phyloP scores from a whole-genome alignment of 2,329 filamentous ascomycete genomes.

The Colletotrichum siamense region DNA sequence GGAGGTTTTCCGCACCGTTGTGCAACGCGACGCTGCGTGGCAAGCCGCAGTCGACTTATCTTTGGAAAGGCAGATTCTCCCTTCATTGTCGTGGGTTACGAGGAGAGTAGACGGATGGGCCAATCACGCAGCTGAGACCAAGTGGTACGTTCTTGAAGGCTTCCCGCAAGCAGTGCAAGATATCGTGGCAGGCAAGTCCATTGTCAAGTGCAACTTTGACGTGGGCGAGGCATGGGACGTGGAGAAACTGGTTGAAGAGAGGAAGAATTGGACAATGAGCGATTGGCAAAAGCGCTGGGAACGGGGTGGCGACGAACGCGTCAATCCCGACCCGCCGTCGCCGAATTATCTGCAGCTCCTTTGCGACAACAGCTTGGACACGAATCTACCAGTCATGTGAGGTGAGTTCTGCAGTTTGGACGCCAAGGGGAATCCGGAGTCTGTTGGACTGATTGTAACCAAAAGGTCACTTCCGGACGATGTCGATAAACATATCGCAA shows the following conservation, averaged over 20 bases:
- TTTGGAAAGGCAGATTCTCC: not conserved
- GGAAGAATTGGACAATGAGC: not conserved
- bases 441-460: too few species aligned
- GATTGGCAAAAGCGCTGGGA: not conserved
- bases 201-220: not conserved
- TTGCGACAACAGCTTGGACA: not conserved
- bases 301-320: accelerated
- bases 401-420: too few species aligned
- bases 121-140: not conserved
- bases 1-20: not conserved
- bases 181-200: not conserved
- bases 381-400: too few species aligned
- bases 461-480: too few species aligned
- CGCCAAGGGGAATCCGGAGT: too few species aligned
- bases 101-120: not conserved
- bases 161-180: not conserved
- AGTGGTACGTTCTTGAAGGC: not conserved
- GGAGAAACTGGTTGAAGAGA: not conserved
- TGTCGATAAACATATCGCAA: too few species aligned
- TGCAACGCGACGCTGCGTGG: not conserved
- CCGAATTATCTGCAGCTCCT: not conserved
- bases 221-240: not conserved
- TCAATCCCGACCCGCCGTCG: not conserved
- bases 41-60: not conserved
- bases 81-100: not conserved